These are phyloP conservation scores for Wickerhamiella shivajii DNA, from an alignment of 805 yeast genomes.

Conservation along the genomic window DNA sequence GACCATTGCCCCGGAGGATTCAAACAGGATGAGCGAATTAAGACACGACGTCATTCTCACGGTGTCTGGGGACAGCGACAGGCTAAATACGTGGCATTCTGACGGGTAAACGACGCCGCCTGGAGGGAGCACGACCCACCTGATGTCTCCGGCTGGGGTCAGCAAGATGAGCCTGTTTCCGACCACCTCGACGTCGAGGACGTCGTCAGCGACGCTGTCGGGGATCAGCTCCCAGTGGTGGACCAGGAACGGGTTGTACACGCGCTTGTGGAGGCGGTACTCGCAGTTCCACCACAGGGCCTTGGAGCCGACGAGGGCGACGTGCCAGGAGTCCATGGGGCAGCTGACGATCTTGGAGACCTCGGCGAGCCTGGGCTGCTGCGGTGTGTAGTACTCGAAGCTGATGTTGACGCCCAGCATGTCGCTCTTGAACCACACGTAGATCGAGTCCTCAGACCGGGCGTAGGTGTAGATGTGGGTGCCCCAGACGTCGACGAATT, in stretches of 20 bases:
- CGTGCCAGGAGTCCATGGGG: conserved; percentile 7
- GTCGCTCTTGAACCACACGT: conserved; percentile 6
- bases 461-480: conserved; percentile 6
- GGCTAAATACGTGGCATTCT: neutral
- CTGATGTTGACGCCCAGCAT: conserved; percentile 4
- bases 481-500: conserved; percentile 5
- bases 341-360: conserved; percentile 4
- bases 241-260: conserved; percentile 2
- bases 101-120: conserved; percentile 1
- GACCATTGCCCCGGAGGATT: conserved; percentile 1
- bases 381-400: too few relatives aligned
- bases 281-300: conserved; percentile 8
- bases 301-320: conserved; percentile 1
- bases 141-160: conserved; percentile 3
- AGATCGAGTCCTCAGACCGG: conserved; percentile 3
- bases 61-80: neutral
- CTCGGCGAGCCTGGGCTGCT: neutral
- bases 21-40: conserved; percentile 1
- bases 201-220: neutral
- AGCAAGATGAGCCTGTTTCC: conserved; percentile 2
- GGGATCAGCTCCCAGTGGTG: conserved; percentile 2
- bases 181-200: conserved; percentile 3
- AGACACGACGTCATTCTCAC: conserved; percentile 3
- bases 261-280: conserved; percentile 1
- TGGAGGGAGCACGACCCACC: too few relatives aligned